Percentiles rank a stretch among this genome's conserved stretches.
phyloP scores from a whole-genome alignment of 352 stramenopile genomes.

The Phytophthora pistaciae region DNA sequence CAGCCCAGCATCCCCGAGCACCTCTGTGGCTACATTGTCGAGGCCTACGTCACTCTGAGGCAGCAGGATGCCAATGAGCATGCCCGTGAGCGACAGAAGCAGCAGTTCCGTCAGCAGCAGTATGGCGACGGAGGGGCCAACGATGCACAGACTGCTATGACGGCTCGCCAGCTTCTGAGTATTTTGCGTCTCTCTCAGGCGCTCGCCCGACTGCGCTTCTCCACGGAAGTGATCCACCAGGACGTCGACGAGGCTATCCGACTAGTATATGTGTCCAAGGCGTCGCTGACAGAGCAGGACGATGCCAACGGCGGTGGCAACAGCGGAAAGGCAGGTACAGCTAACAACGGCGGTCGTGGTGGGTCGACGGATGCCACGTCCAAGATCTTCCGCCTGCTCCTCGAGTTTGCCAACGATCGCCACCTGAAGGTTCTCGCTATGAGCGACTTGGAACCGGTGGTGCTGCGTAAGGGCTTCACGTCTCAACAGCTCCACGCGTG shows the following conservation, averaged over 20 bases:
- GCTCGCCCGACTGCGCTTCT: conserved; percentile 97
- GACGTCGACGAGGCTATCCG: conserved; percentile 99
- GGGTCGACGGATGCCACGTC: conserved; percentile 92
- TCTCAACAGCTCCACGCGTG: conserved; percentile 95
- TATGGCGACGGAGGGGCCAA: conserved; percentile 61
- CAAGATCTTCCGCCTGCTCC: conserved; percentile 96
- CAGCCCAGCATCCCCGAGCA: conserved; percentile 91
- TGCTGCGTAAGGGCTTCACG: conserved; percentile 97
- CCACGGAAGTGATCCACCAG: conserved; percentile 94
- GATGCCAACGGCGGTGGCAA: conserved; percentile 50
- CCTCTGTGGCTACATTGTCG: conserved; percentile 98
- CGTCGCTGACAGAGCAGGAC: conserved; percentile 93
- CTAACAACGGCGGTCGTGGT: conserved; percentile 23
- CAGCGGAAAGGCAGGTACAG: conserved; percentile 27
- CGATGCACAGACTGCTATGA: conserved; percentile 98
- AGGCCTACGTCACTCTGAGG: conserved; percentile 98
- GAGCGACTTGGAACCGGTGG: conserved; percentile 94
- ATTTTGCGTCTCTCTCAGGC: conserved; percentile 98
- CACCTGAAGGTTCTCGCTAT: conserved; percentile 79
- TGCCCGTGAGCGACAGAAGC: conserved; percentile 70
- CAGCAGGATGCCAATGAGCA: conserved; percentile 92
- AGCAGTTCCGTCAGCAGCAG: conserved; percentile 48
- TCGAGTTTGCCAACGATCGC: conserved; percentile 92
- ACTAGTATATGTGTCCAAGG: conserved; percentile 98
- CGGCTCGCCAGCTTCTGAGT: conserved; percentile 97